A percentile compares a stretch with the other conserved stretches of the same genome.
Conservation (phyloP, 2,329 filamentous ascomycete genomes). For the Apiospora arundinis region DNA sequence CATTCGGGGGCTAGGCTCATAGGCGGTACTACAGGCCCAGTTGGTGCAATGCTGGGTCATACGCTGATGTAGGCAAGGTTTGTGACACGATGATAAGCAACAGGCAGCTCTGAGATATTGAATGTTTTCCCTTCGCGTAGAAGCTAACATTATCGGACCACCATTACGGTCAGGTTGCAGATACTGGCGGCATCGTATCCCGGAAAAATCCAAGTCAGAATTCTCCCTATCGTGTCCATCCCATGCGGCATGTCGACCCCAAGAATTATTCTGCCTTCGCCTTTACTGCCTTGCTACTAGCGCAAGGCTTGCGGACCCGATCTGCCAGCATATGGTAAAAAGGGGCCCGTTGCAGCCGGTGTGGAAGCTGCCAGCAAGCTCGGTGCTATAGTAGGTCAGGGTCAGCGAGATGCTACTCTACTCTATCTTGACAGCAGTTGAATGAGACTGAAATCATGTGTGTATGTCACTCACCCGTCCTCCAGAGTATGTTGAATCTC, state of each 20-base stretch:
- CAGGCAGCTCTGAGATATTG: not conserved
- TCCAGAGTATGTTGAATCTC: conserved; percentile 2
- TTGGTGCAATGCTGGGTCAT: not conserved
- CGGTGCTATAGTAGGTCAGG: not conserved
- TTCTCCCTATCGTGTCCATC: not conserved
- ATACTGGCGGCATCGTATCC: not conserved
- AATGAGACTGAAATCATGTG: no score
- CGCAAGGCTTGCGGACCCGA: not conserved
- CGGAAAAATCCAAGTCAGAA: no score
- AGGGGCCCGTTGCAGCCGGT: conserved; percentile 13
- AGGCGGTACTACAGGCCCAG: not conserved
- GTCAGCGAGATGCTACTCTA: not conserved
- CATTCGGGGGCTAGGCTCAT: not conserved
- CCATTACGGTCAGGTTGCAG: not conserved
- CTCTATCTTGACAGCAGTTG: not conserved
- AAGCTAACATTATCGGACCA: not conserved
- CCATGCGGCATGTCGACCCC: not conserved
- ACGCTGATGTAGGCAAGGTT: no score
- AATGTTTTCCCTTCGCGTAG: not conserved
- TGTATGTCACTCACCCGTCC: not conserved
- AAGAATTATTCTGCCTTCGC: not conserved
- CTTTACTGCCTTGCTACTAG: not conserved
- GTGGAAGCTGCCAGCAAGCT: not conserved
- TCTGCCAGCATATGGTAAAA: not conserved
- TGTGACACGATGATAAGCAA: not conserved